These are phyloP conservation scores for Colletotrichum eremochloae DNA, from an alignment of 2,329 filamentous ascomycete genomes.

Conservation along the genomic window DNA sequence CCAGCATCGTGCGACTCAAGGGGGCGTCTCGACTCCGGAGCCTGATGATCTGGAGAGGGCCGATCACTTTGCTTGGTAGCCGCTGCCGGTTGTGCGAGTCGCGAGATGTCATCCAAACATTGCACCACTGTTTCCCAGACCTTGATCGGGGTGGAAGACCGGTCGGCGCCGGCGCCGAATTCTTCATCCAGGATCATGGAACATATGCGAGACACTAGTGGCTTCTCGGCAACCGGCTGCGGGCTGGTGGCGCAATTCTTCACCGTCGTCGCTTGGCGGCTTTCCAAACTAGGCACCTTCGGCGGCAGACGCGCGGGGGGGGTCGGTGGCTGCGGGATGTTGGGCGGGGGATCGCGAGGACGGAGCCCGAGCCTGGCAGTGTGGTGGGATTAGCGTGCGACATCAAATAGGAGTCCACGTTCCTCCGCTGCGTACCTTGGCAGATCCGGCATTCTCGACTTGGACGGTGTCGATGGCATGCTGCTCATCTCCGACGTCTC, in stretches of 20 bases:
- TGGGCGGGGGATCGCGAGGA: not conserved
- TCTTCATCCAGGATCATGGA: conserved; percentile 36
- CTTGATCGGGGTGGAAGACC: conserved; percentile 31
- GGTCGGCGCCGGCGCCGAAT: conserved; percentile 12
- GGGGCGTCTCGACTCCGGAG: not conserved
- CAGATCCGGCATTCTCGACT: conserved; percentile 13
- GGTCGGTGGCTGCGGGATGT: not conserved
- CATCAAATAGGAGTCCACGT: too few relatives aligned
- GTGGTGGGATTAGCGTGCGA: not conserved
- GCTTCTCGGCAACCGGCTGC: not conserved
- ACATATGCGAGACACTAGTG: conserved; percentile 30
- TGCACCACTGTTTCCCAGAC: conserved; percentile 33
- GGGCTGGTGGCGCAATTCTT: not conserved
- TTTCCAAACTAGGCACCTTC: not conserved
- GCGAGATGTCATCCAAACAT: conserved; percentile 29
- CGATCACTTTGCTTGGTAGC: not conserved
- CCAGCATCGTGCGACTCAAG: not conserved
- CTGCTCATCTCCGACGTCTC: conserved; percentile 4
- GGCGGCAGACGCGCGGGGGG: conserved; percentile 6
- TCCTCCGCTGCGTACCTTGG: conserved; percentile 9
- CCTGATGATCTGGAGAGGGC: not conserved
- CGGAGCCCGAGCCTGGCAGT: conserved; percentile 7
- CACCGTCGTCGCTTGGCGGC: not conserved
- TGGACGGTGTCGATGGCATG: conserved; percentile 28
- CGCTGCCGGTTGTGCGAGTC: not conserved